phyloP scores from a whole-genome alignment of 2,329 filamentous ascomycete species.

The Colletotrichum higginsianum region DNA sequence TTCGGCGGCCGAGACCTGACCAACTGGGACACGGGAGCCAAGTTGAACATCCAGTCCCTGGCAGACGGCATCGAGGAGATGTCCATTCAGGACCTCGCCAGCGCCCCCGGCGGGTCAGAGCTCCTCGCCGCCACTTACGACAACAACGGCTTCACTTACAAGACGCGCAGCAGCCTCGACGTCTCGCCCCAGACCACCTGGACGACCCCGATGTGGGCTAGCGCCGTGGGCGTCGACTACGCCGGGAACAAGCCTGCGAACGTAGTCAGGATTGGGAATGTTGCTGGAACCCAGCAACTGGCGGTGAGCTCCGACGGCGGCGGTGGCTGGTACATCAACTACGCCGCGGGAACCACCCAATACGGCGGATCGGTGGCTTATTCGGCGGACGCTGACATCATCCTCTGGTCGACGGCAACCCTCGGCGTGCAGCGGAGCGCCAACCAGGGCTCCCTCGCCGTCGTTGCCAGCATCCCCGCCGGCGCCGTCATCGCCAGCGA shows the following conservation, averaged over 20 bases:
- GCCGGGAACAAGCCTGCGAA: conserved; percentile 62
- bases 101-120: conserved; percentile 65
- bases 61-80: conserved; percentile 71
- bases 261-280: conserved; percentile 67
- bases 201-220: conserved; percentile 63
- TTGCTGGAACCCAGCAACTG: conserved; percentile 58
- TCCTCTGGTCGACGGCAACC: conserved; percentile 62
- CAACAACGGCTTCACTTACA: conserved; percentile 67
- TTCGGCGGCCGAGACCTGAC: conserved; percentile 68
- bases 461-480: conserved; percentile 61
- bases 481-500: conserved; percentile 68
- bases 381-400: conserved; percentile 65
- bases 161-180: conserved; percentile 53
- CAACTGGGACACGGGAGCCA: conserved; percentile 63
- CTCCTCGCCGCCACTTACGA: conserved; percentile 68
- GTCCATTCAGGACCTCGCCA: conserved; percentile 64
- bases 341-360: conserved; percentile 59
- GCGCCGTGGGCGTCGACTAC: conserved; percentile 64
- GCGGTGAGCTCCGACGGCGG: conserved; percentile 67
- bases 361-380: conserved; percentile 64
- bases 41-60: conserved; percentile 64
- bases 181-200: conserved; percentile 61
- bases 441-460: conserved; percentile 58
- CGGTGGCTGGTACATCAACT: conserved; percentile 63
- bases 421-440: conserved; percentile 60